Conservation (phyloP, 306 rosid genomes). For the Aeschynomene evenia region DNA sequence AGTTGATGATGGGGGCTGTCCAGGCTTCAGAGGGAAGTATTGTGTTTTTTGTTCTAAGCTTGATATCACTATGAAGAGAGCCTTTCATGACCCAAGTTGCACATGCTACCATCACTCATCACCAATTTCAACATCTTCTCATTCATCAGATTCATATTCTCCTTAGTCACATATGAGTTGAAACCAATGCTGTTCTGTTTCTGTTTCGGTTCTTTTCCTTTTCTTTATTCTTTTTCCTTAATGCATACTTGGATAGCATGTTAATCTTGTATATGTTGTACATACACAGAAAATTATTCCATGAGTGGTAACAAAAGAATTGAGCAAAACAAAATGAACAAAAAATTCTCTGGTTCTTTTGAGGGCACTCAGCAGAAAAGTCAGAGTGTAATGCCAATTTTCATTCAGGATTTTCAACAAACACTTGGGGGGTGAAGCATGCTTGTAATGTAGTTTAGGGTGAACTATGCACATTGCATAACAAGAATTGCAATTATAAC, state of each 20-base stretch:
- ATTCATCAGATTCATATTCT: conserved; percentile 48
- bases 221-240: conserved; percentile 1
- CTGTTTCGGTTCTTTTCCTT: not conserved
- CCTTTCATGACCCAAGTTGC: conserved; percentile 68
- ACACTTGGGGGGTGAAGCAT: conserved; percentile 15
- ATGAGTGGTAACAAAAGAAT: conserved; percentile 1
- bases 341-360: conserved; percentile 8
- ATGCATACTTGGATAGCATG: conserved; percentile 23
- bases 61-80: conserved; percentile 48
- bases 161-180: conserved; percentile 30
- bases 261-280: conserved; percentile 32
- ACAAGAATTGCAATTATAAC: not conserved
- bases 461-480: not conserved
- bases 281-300: conserved; percentile 27
- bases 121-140: conserved; percentile 44
- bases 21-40: conserved; percentile 46
- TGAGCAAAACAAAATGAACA: conserved; percentile 7
- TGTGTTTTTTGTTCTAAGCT: conserved; percentile 88
- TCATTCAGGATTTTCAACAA: conserved; percentile 37
- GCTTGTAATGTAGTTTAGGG: not conserved
- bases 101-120: conserved; percentile 53
- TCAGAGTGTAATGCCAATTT: not conserved
- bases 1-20: conserved; percentile 27
- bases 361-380: not conserved
- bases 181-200: not conserved